These are phyloP conservation scores for Melaleuca alternifolia DNA, from an alignment of 345 rosid genomes.

Conservation along the genomic window DNA sequence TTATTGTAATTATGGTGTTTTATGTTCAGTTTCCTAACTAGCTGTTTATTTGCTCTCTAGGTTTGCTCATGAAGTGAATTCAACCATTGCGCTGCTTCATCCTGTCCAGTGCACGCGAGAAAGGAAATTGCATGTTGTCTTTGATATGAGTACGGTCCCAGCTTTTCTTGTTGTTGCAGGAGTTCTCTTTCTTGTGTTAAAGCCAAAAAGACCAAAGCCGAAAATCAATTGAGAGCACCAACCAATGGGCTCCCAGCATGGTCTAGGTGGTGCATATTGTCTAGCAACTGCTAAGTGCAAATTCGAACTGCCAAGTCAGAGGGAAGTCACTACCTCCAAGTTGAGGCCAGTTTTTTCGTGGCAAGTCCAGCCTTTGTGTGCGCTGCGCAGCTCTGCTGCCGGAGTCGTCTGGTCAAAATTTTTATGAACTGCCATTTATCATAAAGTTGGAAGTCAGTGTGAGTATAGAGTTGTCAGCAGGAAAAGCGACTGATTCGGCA, in stretches of 20 bases:
- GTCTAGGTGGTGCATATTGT: background rate
- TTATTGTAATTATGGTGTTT: background rate
- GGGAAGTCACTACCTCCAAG: background rate
- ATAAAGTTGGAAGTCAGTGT: background rate
- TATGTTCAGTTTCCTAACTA: background rate
- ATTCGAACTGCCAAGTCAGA: background rate
- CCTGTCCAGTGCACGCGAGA: conserved; percentile 86
- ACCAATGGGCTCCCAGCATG: background rate
- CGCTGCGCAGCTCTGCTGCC: background rate
- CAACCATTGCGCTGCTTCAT: conserved; percentile 59
- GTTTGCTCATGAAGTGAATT: conserved; percentile 72
- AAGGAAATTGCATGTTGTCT: conserved; percentile 60
- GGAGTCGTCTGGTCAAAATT: background rate
- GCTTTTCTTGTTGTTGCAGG: conserved; percentile 60
- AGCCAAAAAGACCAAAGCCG: conserved; percentile 82
- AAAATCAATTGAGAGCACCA: conserved; percentile 48
- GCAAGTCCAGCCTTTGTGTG: background rate
- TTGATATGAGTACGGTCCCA: conserved; percentile 79
- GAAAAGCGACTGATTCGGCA: background rate
- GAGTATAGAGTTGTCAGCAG: background rate
- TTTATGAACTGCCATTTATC: background rate
- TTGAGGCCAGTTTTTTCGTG: background rate
- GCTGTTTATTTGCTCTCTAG: conserved; percentile 19
- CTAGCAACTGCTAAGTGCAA: background rate
- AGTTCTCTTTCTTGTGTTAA: conserved; percentile 51